phyloP scores from a whole-genome alignment of 768 basidiomycete genomes.

The Mycena venus region DNA sequence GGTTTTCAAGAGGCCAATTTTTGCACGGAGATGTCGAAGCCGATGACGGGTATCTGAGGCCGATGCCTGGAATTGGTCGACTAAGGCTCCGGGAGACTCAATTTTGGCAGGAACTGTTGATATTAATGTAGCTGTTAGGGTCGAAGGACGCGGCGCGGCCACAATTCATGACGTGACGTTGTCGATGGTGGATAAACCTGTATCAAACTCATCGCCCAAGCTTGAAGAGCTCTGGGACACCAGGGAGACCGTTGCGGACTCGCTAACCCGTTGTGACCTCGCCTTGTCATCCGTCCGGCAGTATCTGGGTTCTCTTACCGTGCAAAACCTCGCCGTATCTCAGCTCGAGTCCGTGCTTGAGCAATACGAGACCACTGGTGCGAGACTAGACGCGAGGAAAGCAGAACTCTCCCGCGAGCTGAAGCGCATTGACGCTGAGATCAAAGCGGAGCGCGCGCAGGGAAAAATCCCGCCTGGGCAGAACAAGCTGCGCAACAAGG shows the following conservation, averaged over 20 bases:
- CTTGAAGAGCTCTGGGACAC: constrained; percentile 43
- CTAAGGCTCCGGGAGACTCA: too few relatives aligned
- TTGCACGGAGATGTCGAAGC: too few relatives aligned
- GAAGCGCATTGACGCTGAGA: constrained; percentile 36
- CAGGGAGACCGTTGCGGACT: constrained; percentile 37
- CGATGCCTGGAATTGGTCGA: too few relatives aligned
- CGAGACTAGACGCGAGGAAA: constrained; percentile 48
- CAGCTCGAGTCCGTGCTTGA: constrained; percentile 46
- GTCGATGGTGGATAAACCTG: constrained; percentile 10
- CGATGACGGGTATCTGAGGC: too few relatives aligned
- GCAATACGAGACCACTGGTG: constrained; percentile 49
- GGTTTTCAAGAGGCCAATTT: background rate
- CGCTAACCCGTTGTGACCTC: constrained; percentile 46
- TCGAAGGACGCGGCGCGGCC: constrained; percentile 59
- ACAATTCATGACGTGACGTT: constrained; percentile 62
- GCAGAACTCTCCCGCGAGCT: constrained; percentile 46
- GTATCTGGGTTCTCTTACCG: constrained; percentile 51
- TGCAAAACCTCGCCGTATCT: constrained; percentile 45
- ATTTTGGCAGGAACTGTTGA: background rate
- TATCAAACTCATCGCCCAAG: constrained; percentile 39
- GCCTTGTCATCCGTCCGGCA: constrained; percentile 45
- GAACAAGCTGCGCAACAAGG: constrained; percentile 45
- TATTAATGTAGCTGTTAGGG: constrained; percentile 41
- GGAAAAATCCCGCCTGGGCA: constrained; percentile 33
- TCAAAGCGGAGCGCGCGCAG: constrained; percentile 38